Evolutionary conservation across 2,329 filamentous ascomycete genomes (phyloP).

Genomic region (Aspergillus proliferans): DNA sequence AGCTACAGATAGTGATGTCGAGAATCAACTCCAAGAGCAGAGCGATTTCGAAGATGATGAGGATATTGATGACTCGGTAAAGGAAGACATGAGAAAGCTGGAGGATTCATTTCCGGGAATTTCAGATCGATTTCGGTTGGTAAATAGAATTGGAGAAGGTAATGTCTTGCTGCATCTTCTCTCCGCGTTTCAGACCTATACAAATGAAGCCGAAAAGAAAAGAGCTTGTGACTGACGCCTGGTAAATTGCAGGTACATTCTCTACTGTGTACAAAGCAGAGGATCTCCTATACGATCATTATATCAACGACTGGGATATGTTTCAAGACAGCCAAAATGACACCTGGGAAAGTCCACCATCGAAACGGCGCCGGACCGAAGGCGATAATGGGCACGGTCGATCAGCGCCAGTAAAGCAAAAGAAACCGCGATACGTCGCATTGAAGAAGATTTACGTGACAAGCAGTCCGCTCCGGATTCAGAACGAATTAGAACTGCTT

Average conservation of each 20-base stretch:
- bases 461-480: constrained; percentile 83
- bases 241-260: constrained; percentile 68
- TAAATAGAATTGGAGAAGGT: constrained; percentile 98
- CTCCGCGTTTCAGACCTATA: not conserved
- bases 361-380: constrained; percentile 48
- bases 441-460: constrained; percentile 99
- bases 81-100: constrained; percentile 81
- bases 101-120: constrained; percentile 78
- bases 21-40: constrained; percentile 9
- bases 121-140: constrained; percentile 74
- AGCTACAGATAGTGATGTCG: constrained; percentile 11
- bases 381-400: constrained; percentile 22
- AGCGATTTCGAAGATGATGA: constrained; percentile 19
- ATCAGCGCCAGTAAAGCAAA: constrained; percentile 33
- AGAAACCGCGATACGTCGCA: constrained; percentile 72
- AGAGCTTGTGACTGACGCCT: constrained; percentile 4
- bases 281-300: constrained; percentile 76
- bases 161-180: constrained; percentile 11
- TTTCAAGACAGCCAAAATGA: constrained; percentile 54
- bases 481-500: constrained; percentile 92
- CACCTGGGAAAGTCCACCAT: constrained; percentile 65
- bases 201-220: too few species aligned
- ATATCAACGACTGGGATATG: constrained; percentile 81
- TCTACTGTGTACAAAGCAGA: constrained; percentile 99
- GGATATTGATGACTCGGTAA: constrained; percentile 48